Base-by-base conservation (phyloP, 2,329 filamentous ascomycete species). In the Stemphylium vesicarium region DNA sequence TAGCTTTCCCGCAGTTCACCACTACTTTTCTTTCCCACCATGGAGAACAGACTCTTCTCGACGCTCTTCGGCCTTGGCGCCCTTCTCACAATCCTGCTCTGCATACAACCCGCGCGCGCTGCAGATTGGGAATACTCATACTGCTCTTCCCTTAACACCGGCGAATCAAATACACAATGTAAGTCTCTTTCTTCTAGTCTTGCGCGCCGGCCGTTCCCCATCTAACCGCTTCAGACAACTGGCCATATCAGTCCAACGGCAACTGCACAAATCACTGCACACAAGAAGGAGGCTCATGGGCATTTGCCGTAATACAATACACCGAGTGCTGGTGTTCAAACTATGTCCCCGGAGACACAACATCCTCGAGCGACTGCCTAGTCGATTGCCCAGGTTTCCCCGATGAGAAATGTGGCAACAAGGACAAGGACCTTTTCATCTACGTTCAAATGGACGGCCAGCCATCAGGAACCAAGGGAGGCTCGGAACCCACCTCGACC, bases 321-420 rank as follows among this genome's bases (percentile, higher is more conserved):
- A 78, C 84, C 29, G 74, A 81, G 46, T 94, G 90, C 71, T 94
- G 89, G 89, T 94, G 90, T 72, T 88, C 88, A 33, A 83, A 92
- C 70, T 87, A 87, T 65, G 80, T 81, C 2, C 90, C 90, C 8
- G 70, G 70, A 16, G 64, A 74, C 5, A 74, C 77, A 54, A 48
- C 64, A n/a, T 63, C 71, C 52, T 63, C 71, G 18, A 61, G 64
- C 59, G 78, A 78, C 44, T 94, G 90, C 75, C 75, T 81, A 60
- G 72, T 72, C 0, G 45, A 75, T 13, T 94, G 90, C 64, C 88
- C 89, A 8, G 90, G 89, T n/a, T 94, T 83, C 68, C 84, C 84
- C 0, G 31, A 47, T 1, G 88, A 93, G 59, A 75, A 79, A 10
- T 94, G 90, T 66, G 90, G 90, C 56, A 85, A 84, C 32, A 62